These are phyloP conservation scores for Endoconidiophora laricicola DNA, from an alignment of 2,329 filamentous ascomycete genomes.

Conservation along the genomic window DNA sequence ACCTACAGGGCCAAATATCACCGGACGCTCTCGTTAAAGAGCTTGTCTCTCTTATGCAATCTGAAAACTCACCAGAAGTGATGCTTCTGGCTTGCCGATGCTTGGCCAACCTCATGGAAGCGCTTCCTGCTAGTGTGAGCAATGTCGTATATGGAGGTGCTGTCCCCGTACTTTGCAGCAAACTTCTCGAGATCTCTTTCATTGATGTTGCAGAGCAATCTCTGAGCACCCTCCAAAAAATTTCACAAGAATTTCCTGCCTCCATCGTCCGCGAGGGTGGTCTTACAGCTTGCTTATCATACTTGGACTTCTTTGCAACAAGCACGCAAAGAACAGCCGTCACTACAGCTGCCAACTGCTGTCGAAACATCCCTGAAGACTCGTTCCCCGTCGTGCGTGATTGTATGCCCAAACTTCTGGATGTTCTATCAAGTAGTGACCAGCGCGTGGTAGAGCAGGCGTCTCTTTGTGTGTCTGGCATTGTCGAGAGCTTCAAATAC, in stretches of 20 bases:
- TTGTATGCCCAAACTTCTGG: conserved; percentile 89
- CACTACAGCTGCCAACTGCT: conserved; percentile 94
- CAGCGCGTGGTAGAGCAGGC: conserved; percentile 95
- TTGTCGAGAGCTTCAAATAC: conserved; percentile 93
- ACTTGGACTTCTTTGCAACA: conserved; percentile 93
- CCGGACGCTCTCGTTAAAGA: conserved; percentile 94
- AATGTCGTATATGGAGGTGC: conserved; percentile 97
- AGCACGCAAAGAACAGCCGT: conserved; percentile 94
- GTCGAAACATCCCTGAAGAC: conserved; percentile 87
- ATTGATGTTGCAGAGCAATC: conserved; percentile 97
- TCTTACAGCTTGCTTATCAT: conserved; percentile 85
- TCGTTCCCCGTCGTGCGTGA: conserved; percentile 82
- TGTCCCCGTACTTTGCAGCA: conserved; percentile 85
- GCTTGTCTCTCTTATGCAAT: conserved; percentile 79
- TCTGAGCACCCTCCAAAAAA: conserved; percentile 90
- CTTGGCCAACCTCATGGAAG: conserved; percentile 95
- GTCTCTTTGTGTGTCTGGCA: conserved; percentile 83
- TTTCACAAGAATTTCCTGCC: conserved; percentile 86
- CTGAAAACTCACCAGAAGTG: conserved; percentile 76
- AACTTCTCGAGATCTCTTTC: conserved; percentile 87
- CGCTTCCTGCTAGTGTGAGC: conserved; percentile 75
- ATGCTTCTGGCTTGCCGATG: conserved; percentile 95
- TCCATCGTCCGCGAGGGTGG: conserved; percentile 93
- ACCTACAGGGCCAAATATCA: conserved; percentile 83
- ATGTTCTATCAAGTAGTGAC: conserved; percentile 80